A percentile compares a stretch with the other conserved stretches of the same genome.
Evolutionary conservation across 1,284 basidiomycete genomes (phyloP).

Genomic region (Pterulicium gracile): DNA sequence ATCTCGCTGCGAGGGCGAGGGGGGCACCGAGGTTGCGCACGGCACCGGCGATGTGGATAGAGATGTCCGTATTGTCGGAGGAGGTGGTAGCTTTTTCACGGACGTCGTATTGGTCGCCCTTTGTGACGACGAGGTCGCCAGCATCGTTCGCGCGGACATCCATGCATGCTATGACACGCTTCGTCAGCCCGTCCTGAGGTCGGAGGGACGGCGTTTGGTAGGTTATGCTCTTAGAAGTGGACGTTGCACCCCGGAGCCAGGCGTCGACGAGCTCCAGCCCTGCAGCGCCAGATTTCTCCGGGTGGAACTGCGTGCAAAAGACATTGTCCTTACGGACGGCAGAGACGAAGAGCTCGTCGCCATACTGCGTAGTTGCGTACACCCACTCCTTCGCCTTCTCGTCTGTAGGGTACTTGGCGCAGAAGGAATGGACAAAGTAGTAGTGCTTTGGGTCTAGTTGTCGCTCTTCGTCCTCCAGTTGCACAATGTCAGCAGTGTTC

Average conservation of each 20-base stretch:
- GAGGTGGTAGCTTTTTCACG: constrained; percentile 58
- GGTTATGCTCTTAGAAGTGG: constrained; percentile 17
- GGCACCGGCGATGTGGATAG: constrained; percentile 47
- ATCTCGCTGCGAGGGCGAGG: constrained; percentile 81
- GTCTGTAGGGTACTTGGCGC: constrained; percentile 61
- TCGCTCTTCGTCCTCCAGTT: constrained; percentile 30
- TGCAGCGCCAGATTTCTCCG: constrained; percentile 93
- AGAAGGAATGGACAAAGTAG: constrained; percentile 98
- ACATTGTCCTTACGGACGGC: constrained; percentile 79
- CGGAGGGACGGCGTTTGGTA: constrained; percentile 19
- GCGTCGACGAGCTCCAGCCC: constrained; percentile 75
- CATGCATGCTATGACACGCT: constrained; percentile 95
- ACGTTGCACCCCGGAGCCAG: constrained; percentile 67
- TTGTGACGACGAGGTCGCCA: constrained; percentile 97
- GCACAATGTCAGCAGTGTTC: constrained; percentile 65
- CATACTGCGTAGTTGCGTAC: constrained; percentile 88
- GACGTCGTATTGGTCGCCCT: constrained; percentile 99
- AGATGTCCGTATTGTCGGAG: constrained; percentile 6
- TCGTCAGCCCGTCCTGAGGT: constrained; percentile 56
- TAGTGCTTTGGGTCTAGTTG: constrained; percentile 52
- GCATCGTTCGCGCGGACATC: constrained; percentile 95
- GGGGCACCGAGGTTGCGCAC: constrained; percentile 99
- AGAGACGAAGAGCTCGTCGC: constrained; percentile 87
- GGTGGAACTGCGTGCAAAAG: constrained; percentile 96
- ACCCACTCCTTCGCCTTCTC: constrained; percentile 59